These are phyloP conservation scores for Trypanosoma theileri DNA, from an alignment of 208 protist genomes.

Conservation along the genomic window DNA sequence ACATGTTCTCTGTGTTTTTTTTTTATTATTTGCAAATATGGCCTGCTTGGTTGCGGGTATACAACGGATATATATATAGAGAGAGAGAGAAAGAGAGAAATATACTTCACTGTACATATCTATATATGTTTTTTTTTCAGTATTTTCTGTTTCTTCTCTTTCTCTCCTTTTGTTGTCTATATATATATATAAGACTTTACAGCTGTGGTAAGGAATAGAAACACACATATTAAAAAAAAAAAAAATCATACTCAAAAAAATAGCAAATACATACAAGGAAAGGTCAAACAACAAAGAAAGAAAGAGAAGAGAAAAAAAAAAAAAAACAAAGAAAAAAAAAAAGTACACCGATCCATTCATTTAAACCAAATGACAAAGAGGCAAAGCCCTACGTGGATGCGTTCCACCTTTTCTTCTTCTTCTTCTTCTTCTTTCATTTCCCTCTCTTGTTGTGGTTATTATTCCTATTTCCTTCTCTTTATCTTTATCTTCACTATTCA, in stretches of 20 bases:
- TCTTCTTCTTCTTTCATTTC: too few species aligned
- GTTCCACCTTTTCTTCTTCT: background rate
- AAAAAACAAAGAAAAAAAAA: too few species aligned
- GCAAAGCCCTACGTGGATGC: background rate
- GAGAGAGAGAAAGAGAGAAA: background rate
- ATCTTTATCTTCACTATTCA: background rate
- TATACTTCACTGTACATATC: too few species aligned
- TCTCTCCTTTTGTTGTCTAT: slow-evolving; percentile 7
- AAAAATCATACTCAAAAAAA: too few species aligned
- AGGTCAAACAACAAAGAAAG: slow-evolving; percentile 16
- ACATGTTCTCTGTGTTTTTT: background rate
- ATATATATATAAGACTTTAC: slow-evolving; percentile 11
- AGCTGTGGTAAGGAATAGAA: too few species aligned
- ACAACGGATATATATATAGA: slow-evolving; percentile 15
- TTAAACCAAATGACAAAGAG: too few species aligned
- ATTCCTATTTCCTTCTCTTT: background rate
- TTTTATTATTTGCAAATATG: too few species aligned
- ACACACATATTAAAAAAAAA: too few species aligned
- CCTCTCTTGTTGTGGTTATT: background rate
- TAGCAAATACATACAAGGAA: slow-evolving; percentile 5
- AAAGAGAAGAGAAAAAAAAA: slow-evolving; percentile 5
- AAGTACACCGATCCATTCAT: too few species aligned
- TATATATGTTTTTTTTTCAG: too few species aligned
- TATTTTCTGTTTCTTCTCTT: background rate
- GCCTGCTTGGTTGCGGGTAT: too few species aligned